Evolutionary conservation across 257 asterid species (phyloP).

Genomic region (Scutellaria baicalensis): DNA sequence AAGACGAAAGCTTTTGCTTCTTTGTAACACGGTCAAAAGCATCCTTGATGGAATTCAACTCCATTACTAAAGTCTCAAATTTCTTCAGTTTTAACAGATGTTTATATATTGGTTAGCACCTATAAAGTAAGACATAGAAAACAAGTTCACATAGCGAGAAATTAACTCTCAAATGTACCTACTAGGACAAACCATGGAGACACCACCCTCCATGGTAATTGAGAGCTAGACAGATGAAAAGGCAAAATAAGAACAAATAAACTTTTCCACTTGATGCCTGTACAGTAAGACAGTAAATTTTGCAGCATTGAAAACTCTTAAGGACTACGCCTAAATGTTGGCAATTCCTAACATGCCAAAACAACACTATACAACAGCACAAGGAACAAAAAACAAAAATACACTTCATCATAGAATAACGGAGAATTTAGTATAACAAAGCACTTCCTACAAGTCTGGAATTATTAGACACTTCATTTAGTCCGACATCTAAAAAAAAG

Average conservation of each 20-base stretch:
- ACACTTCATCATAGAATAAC: not conserved
- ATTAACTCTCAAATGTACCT: not conserved
- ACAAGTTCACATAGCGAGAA: not conserved
- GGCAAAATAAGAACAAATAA: not conserved
- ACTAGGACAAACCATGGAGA: conserved; percentile 1
- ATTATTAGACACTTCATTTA: not conserved
- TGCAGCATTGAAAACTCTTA: not conserved
- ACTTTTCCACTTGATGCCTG: not conserved
- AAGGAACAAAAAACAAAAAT: not conserved
- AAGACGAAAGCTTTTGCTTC: conserved; percentile 75
- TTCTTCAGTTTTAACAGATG: conserved; percentile 9
- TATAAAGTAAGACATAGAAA: conserved; percentile 8
- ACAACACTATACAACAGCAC: not conserved
- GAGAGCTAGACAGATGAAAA: not conserved
- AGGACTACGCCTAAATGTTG: not conserved
- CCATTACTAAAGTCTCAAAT: conserved; percentile 43
- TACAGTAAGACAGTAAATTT: not conserved
- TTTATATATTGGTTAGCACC: conserved; percentile 20
- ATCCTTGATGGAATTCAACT: conserved; percentile 71
- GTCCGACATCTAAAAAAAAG: not conserved
- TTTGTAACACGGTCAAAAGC: conserved; percentile 83
- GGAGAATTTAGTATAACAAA: not conserved
- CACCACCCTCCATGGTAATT: not conserved
- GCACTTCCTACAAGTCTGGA: not conserved
- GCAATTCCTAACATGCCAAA: not conserved